These are phyloP conservation scores for Rhizopus delemar DNA, from an alignment of 371 early-diverging fungal genomes.

Conservation along the genomic window DNA sequence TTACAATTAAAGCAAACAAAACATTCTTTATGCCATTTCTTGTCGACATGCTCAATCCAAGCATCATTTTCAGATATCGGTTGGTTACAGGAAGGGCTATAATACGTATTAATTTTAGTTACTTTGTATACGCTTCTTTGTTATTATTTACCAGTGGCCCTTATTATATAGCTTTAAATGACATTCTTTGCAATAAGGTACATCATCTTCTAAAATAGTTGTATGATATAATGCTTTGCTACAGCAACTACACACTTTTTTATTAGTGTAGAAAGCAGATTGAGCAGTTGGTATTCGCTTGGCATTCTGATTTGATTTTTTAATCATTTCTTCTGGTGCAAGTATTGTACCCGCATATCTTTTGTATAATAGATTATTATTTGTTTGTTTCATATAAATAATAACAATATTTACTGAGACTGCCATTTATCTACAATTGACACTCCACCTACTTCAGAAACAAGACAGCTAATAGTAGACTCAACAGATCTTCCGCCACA, in stretches of 20 bases:
- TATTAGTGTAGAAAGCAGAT: slow-evolving; percentile 22
- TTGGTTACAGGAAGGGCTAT: slow-evolving; percentile 46
- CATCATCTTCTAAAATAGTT: slow-evolving; percentile 8
- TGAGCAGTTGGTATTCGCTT: slow-evolving; percentile 31
- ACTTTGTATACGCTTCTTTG: not conserved
- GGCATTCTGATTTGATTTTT: slow-evolving; percentile 21
- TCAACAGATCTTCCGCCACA: slow-evolving; percentile 64
- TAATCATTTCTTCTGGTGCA: slow-evolving; percentile 24
- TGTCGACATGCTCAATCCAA: slow-evolving; percentile 46
- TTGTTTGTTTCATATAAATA: not conserved
- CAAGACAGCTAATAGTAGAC: slow-evolving; percentile 52
- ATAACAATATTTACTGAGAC: slow-evolving; percentile 33
- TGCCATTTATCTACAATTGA: slow-evolving; percentile 48
- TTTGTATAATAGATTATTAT: not conserved
- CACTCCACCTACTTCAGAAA: slow-evolving; percentile 38
- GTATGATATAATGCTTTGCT: slow-evolving; percentile 16
- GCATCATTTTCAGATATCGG: slow-evolving; percentile 44
- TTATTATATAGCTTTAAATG: slow-evolving; percentile 32
- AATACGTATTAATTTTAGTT: not conserved
- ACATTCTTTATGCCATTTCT: slow-evolving; percentile 56
- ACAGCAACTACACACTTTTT: slow-evolving; percentile 21
- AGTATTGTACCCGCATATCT: slow-evolving; percentile 51
- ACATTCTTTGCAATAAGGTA: slow-evolving; percentile 39
- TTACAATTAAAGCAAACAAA: slow-evolving; percentile 48
- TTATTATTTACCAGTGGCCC: slow-evolving; percentile 35